Percentiles rank a stretch among this genome's conserved stretches.
phyloP scores from a whole-genome alignment of 2,329 filamentous ascomycete genomes.

The Trichoderma sp. region DNA sequence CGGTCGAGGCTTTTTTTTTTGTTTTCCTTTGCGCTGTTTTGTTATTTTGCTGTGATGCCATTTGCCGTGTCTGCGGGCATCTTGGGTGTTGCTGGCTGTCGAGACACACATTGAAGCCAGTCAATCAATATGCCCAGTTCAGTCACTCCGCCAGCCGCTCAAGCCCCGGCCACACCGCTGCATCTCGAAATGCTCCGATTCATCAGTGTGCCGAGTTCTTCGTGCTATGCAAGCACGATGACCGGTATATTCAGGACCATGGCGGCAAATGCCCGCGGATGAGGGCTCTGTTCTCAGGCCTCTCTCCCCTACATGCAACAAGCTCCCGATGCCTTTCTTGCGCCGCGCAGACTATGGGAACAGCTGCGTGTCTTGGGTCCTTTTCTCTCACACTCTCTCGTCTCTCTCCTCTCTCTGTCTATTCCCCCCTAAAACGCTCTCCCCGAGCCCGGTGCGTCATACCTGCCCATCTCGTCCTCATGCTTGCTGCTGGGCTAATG shows the following conservation, averaged over 20 bases:
- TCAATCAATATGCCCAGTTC: too few species aligned
- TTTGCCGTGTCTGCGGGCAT: conserved; percentile 6
- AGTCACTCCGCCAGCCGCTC: background rate
- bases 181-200: background rate
- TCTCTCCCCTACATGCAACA: too few species aligned
- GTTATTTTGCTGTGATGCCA: too few species aligned
- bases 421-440: background rate
- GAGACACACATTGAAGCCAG: background rate
- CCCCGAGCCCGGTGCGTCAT: conserved; percentile 27
- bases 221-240: background rate
- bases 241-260: background rate
- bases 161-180: conserved; percentile 21
- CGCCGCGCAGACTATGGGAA: conserved; percentile 11
- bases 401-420: too few species aligned
- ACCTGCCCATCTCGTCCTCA: conserved; percentile 29
- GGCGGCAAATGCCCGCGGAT: conserved; percentile 20
- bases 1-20: background rate
- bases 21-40: background rate
- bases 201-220: background rate
- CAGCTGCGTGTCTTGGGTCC: conserved; percentile 7
- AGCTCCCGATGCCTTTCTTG: too few species aligned
- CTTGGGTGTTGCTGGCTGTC: background rate
- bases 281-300: background rate
- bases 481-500: conserved; percentile 25
- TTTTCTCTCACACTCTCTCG: background rate